phyloP scores from a whole-genome alignment of 1,284 basidiomycete species.

The Rhodotorula sp. region DNA sequence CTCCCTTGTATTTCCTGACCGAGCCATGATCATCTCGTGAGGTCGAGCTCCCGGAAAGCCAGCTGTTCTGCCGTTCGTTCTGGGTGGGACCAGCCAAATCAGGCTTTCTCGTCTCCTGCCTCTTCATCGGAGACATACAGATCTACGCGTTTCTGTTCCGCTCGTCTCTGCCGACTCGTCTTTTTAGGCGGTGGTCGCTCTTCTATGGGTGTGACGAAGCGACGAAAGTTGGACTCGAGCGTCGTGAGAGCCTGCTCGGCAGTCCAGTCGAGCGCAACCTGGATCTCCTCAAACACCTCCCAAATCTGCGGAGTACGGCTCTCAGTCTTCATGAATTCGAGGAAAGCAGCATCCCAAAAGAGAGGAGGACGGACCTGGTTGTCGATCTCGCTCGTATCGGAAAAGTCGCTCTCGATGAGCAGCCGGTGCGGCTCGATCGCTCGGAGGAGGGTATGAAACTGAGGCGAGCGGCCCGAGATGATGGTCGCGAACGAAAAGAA shows the following conservation, averaged over 20 bases:
- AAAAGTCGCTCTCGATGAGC: conserved; percentile 69
- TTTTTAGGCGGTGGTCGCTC: conserved; percentile 11
- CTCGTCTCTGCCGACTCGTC: conserved; percentile 12
- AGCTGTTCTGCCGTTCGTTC: no score
- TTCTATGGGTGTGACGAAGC: conserved; percentile 46
- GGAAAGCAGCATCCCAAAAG: not conserved
- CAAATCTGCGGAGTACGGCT: conserved; percentile 39
- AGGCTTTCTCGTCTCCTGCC: not conserved
- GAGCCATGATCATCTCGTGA: no score
- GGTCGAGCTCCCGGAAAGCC: no score
- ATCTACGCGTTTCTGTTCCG: conserved; percentile 15
- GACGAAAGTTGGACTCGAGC: conserved; percentile 51
- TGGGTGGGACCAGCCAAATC: no score
- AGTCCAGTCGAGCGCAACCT: conserved; percentile 35
- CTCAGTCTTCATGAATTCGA: not conserved
- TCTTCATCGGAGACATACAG: conserved; percentile 28
- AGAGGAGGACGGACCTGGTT: conserved; percentile 12
- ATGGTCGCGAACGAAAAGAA: conserved; percentile 75
- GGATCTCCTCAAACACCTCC: conserved; percentile 31
- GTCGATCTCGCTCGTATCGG: conserved; percentile 27
- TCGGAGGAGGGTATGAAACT: conserved; percentile 61
- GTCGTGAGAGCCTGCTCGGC: conserved; percentile 40
- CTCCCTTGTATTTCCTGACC: no score
- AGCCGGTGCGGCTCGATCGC: conserved; percentile 62
- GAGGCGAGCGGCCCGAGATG: conserved; percentile 68